Evolutionary conservation across 257 asterid species (phyloP).

Genomic region (Ophiorrhiza pumila): DNA sequence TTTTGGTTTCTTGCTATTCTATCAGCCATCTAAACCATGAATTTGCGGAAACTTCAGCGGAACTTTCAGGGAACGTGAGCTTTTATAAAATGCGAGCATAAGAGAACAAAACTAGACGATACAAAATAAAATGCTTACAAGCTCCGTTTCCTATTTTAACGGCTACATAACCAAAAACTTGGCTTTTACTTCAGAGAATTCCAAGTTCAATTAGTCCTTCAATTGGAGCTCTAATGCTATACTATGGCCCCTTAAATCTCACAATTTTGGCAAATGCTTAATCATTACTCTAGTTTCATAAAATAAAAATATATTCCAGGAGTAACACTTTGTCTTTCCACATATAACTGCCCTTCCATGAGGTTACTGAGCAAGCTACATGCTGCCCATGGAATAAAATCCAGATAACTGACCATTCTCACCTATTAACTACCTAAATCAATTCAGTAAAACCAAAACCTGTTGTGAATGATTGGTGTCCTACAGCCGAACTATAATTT

Average conservation of each 20-base stretch:
- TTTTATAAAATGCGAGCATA: no score
- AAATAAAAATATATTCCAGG: not conserved
- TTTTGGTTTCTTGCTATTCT: not conserved
- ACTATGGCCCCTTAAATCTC: not conserved
- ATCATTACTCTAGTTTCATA: not conserved
- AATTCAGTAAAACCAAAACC: not conserved
- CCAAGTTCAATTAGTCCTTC: not conserved
- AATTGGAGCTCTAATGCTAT: not conserved
- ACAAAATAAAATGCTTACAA: not conserved
- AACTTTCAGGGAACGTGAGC: not conserved
- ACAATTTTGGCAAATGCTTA: no score
- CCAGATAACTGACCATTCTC: not conserved
- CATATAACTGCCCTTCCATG: not conserved
- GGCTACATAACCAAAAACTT: not conserved
- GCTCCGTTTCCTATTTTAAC: not conserved
- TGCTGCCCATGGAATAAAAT: not conserved
- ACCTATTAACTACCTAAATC: not conserved
- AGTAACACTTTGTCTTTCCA: not conserved
- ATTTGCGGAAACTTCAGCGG: not conserved
- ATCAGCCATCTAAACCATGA: not conserved
- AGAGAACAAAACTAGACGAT: not conserved
- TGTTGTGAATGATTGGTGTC: not conserved
- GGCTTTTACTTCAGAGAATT: not conserved
- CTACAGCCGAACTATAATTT: not conserved
- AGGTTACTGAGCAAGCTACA: no score